Base-by-base conservation (phyloP, 345 rosid species). In the Gossypium arboreum region DNA sequence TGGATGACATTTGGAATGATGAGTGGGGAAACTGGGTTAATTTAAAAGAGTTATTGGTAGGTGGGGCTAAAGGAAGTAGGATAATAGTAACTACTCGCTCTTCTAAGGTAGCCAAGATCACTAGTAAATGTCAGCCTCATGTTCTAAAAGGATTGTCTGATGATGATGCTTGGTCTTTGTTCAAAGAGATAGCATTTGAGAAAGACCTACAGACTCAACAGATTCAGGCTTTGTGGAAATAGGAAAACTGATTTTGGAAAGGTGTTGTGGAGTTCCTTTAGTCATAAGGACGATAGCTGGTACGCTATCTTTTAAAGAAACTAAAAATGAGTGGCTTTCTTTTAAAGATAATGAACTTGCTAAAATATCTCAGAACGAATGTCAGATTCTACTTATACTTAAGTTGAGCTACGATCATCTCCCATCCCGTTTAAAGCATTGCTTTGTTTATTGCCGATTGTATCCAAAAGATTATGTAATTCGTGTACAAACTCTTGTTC, bases 11-110 rank as follows among this genome's bases (percentile, higher is more conserved):
- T 55, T 55, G 25, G 59, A 55, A 55, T 3, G 24, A 55, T 1
- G 1, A 55, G 0, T 0, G 0, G 0, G 59, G 0, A 18, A 0
- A 18, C 0, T 55, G 59, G 12, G 0, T 0, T 8, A 0, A 1
- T 0, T 2, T 55, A 22, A 22, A 22, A 1, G 1, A 55, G 25
- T 18, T 18, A 18, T 18, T 55, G 3, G 2, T n/a, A 4, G 59
- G 59, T 55, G 22, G 25, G 4, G 59, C 59, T 18, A 55, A 22
- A n/a, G 59, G 12, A 2, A 55, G 59, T 7, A 55, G 25, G 24
- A 18, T 55, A n/a, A 55, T 54, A 54, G 24, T 54, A n/a, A 54
- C 22, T 54, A 54, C 10, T n/a, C 58, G 58, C 0, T 54, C 58
- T n/a, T 10, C 5, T 2, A 54, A 0, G 2, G 24, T 54, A 54